Evolutionary conservation across 1,284 basidiomycete species (phyloP).

Genomic region (Tranzscheliella williamsii): DNA sequence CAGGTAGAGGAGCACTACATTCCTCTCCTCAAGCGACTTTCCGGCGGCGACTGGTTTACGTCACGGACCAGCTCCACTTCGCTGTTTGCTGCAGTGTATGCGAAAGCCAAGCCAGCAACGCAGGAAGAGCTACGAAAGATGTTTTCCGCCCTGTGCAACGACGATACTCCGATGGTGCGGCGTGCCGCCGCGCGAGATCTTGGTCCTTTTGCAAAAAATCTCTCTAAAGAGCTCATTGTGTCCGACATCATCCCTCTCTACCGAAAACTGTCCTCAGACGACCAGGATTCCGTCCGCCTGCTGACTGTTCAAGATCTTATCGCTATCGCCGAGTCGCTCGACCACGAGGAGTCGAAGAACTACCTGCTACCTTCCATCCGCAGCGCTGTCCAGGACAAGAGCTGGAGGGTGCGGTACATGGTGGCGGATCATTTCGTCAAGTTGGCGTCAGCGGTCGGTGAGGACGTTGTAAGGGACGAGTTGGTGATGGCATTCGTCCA

Average conservation of each 20-base stretch:
- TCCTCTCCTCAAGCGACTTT: slow-evolving; percentile 84
- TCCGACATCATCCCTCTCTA: slow-evolving; percentile 90
- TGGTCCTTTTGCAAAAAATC: slow-evolving; percentile 64
- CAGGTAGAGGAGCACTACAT: slow-evolving; percentile 92
- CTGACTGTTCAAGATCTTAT: slow-evolving; percentile 96
- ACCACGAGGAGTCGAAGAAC: slow-evolving; percentile 84
- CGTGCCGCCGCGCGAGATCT: slow-evolving; percentile 95
- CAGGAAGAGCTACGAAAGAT: slow-evolving; percentile 90
- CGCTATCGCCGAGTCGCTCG: slow-evolving; percentile 81
- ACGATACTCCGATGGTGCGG: slow-evolving; percentile 99
- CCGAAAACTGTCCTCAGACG: slow-evolving; percentile 89
- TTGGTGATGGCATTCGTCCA: slow-evolving; percentile 90
- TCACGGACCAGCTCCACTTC: slow-evolving; percentile 94
- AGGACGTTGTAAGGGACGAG: slow-evolving; percentile 90
- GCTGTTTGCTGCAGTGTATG: slow-evolving; percentile 89
- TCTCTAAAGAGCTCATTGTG: slow-evolving; percentile 64
- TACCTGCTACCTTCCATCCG: slow-evolving; percentile 78
- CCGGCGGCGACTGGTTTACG: slow-evolving; percentile 99
- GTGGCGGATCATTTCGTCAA: slow-evolving; percentile 97
- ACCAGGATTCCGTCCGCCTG: slow-evolving; percentile 96
- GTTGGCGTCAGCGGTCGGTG: slow-evolving; percentile 85
- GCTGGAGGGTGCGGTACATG: slow-evolving; percentile 99
- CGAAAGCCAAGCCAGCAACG: slow-evolving; percentile 64
- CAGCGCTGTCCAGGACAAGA: slow-evolving; percentile 90
- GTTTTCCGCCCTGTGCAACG: slow-evolving; percentile 79